Evolutionary conservation across 2,329 filamentous ascomycete genomes (phyloP).

Genomic region (Apiospora aurea): DNA sequence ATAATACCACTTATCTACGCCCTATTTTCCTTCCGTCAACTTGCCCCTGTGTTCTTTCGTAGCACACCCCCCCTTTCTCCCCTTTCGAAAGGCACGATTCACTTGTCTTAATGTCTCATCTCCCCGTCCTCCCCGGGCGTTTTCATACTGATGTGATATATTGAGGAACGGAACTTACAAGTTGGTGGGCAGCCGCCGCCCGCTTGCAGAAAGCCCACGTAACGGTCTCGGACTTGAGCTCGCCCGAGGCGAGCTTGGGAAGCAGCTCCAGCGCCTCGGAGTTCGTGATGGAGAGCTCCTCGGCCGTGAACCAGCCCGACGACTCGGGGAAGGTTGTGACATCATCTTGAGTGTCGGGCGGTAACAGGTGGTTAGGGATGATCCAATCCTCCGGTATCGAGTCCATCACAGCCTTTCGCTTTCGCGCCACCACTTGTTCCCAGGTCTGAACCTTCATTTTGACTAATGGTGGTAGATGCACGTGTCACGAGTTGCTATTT

Average conservation of each 20-base stretch:
- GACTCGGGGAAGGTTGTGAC: constrained; percentile 61
- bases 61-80: too few species aligned
- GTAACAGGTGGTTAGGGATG: constrained; percentile 60
- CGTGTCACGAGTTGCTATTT: too few species aligned
- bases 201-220: constrained; percentile 49
- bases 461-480: neutral
- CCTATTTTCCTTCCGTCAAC: too few species aligned
- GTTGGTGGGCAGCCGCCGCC: constrained; percentile 47
- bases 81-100: too few species aligned
- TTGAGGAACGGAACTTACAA: constrained; percentile 34
- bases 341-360: constrained; percentile 60
- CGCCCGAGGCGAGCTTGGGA: constrained; percentile 44
- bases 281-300: constrained; percentile 49
- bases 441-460: constrained; percentile 38
- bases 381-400: constrained; percentile 66
- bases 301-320: constrained; percentile 65
- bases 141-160: neutral
- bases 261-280: constrained; percentile 43
- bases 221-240: constrained; percentile 45
- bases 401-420: constrained; percentile 49
- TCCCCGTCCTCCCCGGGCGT: neutral
- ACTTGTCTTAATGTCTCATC: neutral
- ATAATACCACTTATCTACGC: too few species aligned
- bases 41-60: neutral
- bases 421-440: constrained; percentile 51